These are phyloP conservation scores for Fusarium bulbicola DNA, from an alignment of 2,329 filamentous ascomycete species.

Conservation along the genomic window DNA sequence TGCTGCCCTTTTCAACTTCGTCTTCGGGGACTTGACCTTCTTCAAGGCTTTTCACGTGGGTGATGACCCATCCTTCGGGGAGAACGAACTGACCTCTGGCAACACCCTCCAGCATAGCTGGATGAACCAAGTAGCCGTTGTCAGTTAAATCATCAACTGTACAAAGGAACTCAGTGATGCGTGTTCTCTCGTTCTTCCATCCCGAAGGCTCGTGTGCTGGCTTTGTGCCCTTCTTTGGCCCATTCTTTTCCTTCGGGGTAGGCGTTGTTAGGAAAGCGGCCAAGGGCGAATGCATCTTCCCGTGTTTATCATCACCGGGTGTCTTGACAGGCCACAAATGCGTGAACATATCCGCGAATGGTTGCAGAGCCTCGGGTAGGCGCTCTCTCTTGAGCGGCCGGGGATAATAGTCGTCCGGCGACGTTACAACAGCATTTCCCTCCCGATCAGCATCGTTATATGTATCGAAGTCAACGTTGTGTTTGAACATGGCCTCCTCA, in stretches of 20 bases:
- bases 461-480: conserved; percentile 58
- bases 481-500: conserved; percentile 88
- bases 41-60: conserved; percentile 70
- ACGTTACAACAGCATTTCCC: conserved; percentile 47
- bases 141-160: conserved; percentile 78
- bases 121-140: conserved; percentile 87
- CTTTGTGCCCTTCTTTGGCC: conserved; percentile 66
- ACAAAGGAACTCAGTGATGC: conserved; percentile 82
- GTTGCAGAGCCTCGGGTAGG: conserved; percentile 65
- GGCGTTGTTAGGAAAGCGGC: conserved; percentile 83
- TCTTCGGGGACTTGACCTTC: conserved; percentile 74
- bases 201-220: conserved; percentile 69
- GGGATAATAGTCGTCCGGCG: conserved; percentile 69
- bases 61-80: conserved; percentile 85
- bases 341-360: conserved; percentile 83
- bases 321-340: conserved; percentile 91
- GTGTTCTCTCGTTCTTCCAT: conserved; percentile 79
- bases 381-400: conserved; percentile 59
- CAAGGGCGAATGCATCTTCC: conserved; percentile 86
- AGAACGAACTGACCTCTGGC: conserved; percentile 61
- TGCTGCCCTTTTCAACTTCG: conserved; percentile 80
- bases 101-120: conserved; percentile 72
- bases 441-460: conserved; percentile 53
- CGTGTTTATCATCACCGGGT: conserved; percentile 83
- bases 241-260: conserved; percentile 71